Evolutionary conservation across 2,329 filamentous ascomycete genomes (phyloP).

Genomic region (Aspergillus brasiliensis): DNA sequence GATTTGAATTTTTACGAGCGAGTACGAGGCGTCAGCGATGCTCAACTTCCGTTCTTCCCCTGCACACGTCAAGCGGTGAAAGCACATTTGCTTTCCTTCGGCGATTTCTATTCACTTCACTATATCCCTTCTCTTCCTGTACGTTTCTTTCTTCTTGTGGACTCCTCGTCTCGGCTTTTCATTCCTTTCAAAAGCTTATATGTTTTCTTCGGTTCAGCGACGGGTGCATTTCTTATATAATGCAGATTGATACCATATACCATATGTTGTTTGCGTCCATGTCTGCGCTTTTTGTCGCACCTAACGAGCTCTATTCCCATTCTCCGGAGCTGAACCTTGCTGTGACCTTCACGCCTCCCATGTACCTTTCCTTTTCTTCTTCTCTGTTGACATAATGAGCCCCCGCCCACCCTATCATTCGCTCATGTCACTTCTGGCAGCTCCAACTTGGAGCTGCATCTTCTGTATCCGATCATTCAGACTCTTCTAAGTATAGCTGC

Average conservation of each 20-base stretch:
- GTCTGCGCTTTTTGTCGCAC: constrained; percentile 6
- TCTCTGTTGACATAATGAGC: not conserved
- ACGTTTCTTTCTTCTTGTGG: constrained; percentile 15
- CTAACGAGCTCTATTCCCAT: constrained; percentile 13
- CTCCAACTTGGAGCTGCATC: not conserved
- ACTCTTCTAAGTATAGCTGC: not conserved
- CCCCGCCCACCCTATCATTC: not conserved
- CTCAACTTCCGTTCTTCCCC: constrained; percentile 16
- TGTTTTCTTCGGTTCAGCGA: constrained; percentile 30
- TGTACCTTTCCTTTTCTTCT: constrained; percentile 2
- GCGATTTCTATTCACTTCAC: not conserved
- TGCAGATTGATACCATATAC: constrained; percentile 41
- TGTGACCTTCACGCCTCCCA: constrained; percentile 9
- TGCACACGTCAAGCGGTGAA: constrained; percentile 26
- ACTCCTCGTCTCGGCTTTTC: constrained; percentile 4
- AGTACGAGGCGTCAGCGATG: constrained; percentile 21
- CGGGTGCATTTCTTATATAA: constrained; percentile 26
- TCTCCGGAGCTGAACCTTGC: constrained; percentile 6
- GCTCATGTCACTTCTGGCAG: not conserved
- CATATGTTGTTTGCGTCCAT: constrained; percentile 20
- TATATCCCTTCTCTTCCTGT: not conserved
- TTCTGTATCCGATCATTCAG: not conserved
- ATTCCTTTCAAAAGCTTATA: constrained; percentile 18
- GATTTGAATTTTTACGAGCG: constrained; percentile 20
- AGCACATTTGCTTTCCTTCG: not conserved